Percentiles rank a stretch among this genome's conserved stretches.
Evolutionary conservation across 2,329 filamentous ascomycete species (phyloP).

Genomic region (Fusarium odoratissimum): DNA sequence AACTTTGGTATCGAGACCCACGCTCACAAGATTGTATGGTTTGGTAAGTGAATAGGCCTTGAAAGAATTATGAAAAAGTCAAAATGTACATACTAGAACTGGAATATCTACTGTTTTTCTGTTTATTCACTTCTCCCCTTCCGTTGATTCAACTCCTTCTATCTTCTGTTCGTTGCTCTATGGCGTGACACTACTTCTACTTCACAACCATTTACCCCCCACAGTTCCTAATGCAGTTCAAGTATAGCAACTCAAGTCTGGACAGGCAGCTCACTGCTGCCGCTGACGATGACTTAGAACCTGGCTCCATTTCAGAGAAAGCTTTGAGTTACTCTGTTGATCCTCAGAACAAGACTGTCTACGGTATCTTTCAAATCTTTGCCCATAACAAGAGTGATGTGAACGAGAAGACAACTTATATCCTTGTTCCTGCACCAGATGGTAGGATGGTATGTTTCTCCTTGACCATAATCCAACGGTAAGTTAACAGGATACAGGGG

Average conservation of each 20-base stretch:
- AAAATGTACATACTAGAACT: not conserved
- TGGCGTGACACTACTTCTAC: not conserved
- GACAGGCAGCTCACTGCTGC: not conserved
- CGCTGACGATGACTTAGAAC: not conserved
- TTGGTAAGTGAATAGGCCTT: no score
- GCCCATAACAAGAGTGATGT: not conserved
- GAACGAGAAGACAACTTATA: not conserved
- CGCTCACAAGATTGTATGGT: no score
- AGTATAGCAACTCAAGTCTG: not conserved
- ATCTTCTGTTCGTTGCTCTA: not conserved
- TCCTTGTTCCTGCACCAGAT: conserved; percentile 3
- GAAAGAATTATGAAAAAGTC: no score
- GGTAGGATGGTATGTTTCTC: not conserved
- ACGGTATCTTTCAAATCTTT: not conserved
- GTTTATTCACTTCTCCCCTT: not conserved
- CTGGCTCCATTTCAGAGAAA: not conserved
- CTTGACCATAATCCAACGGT: no score
- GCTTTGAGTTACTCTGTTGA: not conserved
- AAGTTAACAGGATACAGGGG: conserved; percentile 1
- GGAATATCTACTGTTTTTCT: not conserved
- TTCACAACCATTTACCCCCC: not conserved
- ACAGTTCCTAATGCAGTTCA: not conserved
- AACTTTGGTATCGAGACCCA: no score
- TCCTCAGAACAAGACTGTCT: not conserved
- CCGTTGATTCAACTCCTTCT: not conserved